phyloP scores from a whole-genome alignment of 1,139 yeast species.

The Torulaspora globosa region DNA sequence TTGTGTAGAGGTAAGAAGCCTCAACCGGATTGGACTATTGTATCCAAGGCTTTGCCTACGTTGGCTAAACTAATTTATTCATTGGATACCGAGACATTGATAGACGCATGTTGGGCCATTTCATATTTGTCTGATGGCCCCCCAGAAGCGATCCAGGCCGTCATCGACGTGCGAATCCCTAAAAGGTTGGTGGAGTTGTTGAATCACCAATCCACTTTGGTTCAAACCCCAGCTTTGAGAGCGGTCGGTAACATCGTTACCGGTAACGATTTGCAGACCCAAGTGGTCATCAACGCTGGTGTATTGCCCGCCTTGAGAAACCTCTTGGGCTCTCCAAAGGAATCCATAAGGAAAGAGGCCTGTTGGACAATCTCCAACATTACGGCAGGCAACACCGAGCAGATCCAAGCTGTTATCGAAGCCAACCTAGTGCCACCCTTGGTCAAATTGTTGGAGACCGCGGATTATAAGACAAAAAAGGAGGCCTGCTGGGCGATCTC shows the following conservation, averaged over 20 bases:
- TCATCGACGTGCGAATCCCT: slow-evolving; percentile 93
- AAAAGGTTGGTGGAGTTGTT: slow-evolving; percentile 87
- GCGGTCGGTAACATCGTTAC: slow-evolving; percentile 98
- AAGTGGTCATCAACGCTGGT: slow-evolving; percentile 89
- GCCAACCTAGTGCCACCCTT: slow-evolving; percentile 91
- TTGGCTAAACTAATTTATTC: slow-evolving; percentile 87
- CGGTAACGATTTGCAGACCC: slow-evolving; percentile 94
- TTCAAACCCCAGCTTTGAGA: slow-evolving; percentile 95
- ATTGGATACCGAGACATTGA: slow-evolving; percentile 85
- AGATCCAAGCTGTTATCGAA: slow-evolving; percentile 94
- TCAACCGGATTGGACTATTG: slow-evolving; percentile 90
- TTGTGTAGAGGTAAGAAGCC: slow-evolving; percentile 95
- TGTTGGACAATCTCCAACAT: slow-evolving; percentile 98
- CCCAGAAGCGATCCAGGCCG: slow-evolving; percentile 90
- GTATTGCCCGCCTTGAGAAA: slow-evolving; percentile 82
- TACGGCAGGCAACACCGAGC: slow-evolving; percentile 94
- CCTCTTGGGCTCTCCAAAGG: slow-evolving; percentile 78
- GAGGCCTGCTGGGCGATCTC: slow-evolving; percentile 99
- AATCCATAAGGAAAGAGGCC: slow-evolving; percentile 91
- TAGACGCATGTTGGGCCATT: slow-evolving; percentile 99
- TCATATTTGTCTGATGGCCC: slow-evolving; percentile 93
- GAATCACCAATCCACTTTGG: slow-evolving; percentile 75
- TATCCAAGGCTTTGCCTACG: slow-evolving; percentile 84
- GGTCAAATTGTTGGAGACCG: slow-evolving; percentile 69
- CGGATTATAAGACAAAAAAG: slow-evolving; percentile 93